Evolutionary conservation across 2,329 filamentous ascomycete species (phyloP).

Genomic region (Cercospora zeae-maydis): DNA sequence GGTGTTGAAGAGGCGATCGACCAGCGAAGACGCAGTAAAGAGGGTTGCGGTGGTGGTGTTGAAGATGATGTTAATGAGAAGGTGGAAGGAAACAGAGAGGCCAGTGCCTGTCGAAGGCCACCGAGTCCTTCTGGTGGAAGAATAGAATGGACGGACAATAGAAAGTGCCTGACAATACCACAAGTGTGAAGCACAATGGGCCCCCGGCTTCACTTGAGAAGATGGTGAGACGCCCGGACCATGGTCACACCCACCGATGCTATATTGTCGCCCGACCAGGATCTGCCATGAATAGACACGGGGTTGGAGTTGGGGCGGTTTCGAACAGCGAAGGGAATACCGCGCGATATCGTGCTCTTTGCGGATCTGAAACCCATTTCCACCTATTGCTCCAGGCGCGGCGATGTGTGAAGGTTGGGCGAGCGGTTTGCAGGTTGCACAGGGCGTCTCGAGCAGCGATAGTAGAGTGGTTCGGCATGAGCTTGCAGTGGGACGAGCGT

Average conservation of each 20-base stretch:
- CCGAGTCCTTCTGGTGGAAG: constrained; percentile 33
- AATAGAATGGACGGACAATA: constrained; percentile 39
- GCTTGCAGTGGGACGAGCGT: neutral
- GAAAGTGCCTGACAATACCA: constrained; percentile 36
- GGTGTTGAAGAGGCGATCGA: constrained; percentile 20
- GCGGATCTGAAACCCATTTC: constrained; percentile 13
- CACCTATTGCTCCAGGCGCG: neutral
- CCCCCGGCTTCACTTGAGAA: constrained; percentile 21
- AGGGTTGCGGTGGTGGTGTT: constrained; percentile 13
- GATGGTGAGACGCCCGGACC: constrained; percentile 15
- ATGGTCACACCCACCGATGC: constrained; percentile 18
- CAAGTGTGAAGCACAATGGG: constrained; percentile 26
- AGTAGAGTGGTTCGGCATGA: constrained; percentile 5
- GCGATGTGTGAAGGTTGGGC: constrained; percentile 3
- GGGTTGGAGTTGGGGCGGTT: constrained; percentile 9
- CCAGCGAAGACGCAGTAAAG: constrained; percentile 21
- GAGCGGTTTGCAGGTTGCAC: constrained; percentile 8
- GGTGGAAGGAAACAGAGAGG: constrained; percentile 20
- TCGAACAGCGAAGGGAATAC: constrained; percentile 6
- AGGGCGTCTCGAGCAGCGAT: constrained; percentile 12
- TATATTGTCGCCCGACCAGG: constrained; percentile 31
- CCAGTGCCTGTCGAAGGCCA: constrained; percentile 31
- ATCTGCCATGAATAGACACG: constrained; percentile 27
- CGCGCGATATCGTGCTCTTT: neutral
- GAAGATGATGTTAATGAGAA: constrained; percentile 14